These are phyloP conservation scores for Lentinula sp. DNA, from an alignment of 768 basidiomycete species.

Conservation along the genomic window DNA sequence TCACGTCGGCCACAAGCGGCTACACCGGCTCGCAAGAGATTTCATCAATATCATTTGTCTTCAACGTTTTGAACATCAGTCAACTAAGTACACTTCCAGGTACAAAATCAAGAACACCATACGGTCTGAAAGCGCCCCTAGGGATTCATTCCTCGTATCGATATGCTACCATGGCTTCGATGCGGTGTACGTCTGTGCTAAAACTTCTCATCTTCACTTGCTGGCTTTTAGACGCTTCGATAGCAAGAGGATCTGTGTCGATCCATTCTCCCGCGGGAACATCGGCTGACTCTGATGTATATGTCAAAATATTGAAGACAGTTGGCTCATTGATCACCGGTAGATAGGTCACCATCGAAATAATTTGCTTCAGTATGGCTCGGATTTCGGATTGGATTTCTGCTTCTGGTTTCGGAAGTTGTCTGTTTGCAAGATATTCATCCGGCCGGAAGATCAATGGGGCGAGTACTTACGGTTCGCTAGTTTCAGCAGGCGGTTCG, in stretches of 20 bases:
- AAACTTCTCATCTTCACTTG: constrained; percentile 94
- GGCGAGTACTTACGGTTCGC: constrained; percentile 40
- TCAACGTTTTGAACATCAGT: neutral
- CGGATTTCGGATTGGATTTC: constrained; percentile 98
- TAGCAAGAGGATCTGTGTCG: constrained; percentile 88
- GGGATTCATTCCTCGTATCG: constrained; percentile 52
- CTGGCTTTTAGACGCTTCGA: constrained; percentile 89
- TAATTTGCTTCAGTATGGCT: constrained; percentile 97
- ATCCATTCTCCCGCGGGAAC: constrained; percentile 94
- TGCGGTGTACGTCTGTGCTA: constrained; percentile 95
- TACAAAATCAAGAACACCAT: neutral
- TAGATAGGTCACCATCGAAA: constrained; percentile 92
- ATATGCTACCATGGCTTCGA: constrained; percentile 98
- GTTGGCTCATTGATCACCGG: constrained; percentile 93
- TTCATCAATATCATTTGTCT: neutral
- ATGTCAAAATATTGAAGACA: constrained; percentile 96
- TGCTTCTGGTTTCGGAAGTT: constrained; percentile 63
- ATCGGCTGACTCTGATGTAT: constrained; percentile 88
- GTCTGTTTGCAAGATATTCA: constrained; percentile 21
- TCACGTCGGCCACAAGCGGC: neutral
- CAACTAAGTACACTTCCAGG: constrained; percentile 10
- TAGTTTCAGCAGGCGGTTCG: constrained; percentile 47
- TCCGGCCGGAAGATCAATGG: neutral
- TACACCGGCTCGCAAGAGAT: neutral
- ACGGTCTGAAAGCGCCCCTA: too few species aligned